Percentiles rank a stretch among this genome's conserved stretches.
Conservation (phyloP, 2,329 filamentous ascomycete genomes). For the Akanthomyces muscarius region DNA sequence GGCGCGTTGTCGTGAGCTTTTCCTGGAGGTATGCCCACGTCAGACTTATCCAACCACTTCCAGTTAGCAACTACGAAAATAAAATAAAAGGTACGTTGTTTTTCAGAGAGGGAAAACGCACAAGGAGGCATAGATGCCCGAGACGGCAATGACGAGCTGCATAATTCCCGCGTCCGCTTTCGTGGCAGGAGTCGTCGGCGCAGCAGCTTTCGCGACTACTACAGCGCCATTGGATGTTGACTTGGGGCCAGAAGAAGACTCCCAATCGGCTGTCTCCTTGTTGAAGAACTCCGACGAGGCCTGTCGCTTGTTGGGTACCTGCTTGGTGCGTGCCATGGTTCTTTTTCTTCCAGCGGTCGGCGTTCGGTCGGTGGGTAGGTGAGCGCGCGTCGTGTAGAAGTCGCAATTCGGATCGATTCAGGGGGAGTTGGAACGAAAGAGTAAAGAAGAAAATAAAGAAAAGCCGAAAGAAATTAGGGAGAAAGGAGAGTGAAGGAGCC, state of each 20-base stretch:
- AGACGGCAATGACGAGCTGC: slow-evolving; percentile 82
- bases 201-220: slow-evolving; percentile 22
- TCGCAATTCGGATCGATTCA: not conserved
- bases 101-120: slow-evolving; percentile 41
- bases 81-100: not conserved
- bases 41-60: slow-evolving; percentile 51
- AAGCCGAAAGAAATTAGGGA: not conserved
- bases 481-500: not conserved
- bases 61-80: not conserved
- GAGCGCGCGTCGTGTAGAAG: not conserved
- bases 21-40: slow-evolving; percentile 97
- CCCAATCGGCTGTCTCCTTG: slow-evolving; percentile 39
- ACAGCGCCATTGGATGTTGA: slow-evolving; percentile 25
- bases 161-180: slow-evolving; percentile 58
- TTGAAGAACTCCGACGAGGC: slow-evolving; percentile 63
- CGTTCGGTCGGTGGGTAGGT: not conserved
- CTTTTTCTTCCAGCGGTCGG: not conserved
- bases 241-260: slow-evolving; percentile 30
- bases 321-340: slow-evolving; percentile 68
- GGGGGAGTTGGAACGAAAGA: not conserved
- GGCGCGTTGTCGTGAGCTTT: slow-evolving; percentile 88
- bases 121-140: slow-evolving; percentile 96
- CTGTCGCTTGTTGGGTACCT: slow-evolving; percentile 62
- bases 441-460: not conserved
- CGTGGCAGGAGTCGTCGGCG: slow-evolving; percentile 22